Conservation (phyloP, 441 rosid genomes). For the Pelargonium cotyledonis region DNA sequence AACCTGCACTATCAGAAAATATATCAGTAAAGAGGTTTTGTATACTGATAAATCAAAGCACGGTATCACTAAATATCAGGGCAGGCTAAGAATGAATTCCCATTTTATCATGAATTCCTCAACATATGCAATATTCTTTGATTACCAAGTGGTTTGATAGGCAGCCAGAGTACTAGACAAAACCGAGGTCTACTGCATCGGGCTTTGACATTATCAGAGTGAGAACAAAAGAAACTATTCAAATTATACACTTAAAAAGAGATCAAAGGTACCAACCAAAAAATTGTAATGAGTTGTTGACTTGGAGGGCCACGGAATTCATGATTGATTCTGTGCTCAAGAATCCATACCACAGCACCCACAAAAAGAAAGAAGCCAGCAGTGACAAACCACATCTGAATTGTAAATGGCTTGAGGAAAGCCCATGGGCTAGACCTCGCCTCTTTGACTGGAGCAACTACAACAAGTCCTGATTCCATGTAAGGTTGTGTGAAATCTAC, state of each 20-base stretch:
- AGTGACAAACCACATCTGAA: slow-evolving; percentile 84
- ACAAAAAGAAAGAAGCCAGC: slow-evolving; percentile 74
- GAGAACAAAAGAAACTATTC: neutral
- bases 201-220: slow-evolving; percentile 1
- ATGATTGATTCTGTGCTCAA: slow-evolving; percentile 72
- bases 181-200: too few species aligned
- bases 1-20: slow-evolving; percentile 62
- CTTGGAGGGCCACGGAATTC: slow-evolving; percentile 91
- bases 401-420: slow-evolving; percentile 78
- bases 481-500: slow-evolving; percentile 94
- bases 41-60: slow-evolving; percentile 11
- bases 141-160: too few species aligned
- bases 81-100: too few species aligned
- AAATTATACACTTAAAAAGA: slow-evolving; percentile 1
- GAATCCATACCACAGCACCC: slow-evolving; percentile 94
- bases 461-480: slow-evolving; percentile 88
- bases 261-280: slow-evolving; percentile 52
- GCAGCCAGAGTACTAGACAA: too few species aligned
- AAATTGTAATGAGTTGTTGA: slow-evolving; percentile 65
- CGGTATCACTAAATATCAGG: neutral
- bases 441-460: slow-evolving; percentile 70
- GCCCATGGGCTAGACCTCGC: slow-evolving; percentile 81
- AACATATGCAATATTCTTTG: too few species aligned
- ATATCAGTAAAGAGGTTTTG: slow-evolving; percentile 11
- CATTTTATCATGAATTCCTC: too few species aligned